Conservation (phyloP, 495 filamentous ascomycete genomes). For the Aspergillus cavernicola region DNA sequence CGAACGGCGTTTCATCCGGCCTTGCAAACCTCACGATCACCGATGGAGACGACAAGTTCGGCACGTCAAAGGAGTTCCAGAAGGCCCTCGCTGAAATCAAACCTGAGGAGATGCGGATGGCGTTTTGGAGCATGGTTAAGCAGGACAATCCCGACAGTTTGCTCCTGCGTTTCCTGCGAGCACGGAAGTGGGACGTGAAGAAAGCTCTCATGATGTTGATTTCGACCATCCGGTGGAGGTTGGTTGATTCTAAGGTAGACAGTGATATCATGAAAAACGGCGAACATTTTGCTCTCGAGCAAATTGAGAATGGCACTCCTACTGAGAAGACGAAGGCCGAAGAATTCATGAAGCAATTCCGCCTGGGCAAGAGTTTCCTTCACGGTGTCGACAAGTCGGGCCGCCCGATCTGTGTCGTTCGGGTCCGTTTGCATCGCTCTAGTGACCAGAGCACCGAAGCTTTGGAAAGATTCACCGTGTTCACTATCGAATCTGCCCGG, state of each 20-base stretch:
- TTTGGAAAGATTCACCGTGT: conserved; percentile 87
- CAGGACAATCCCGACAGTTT: conserved; percentile 89
- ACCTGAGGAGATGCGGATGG: conserved; percentile 72
- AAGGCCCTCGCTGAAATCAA: conserved; percentile 69
- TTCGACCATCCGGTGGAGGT: conserved; percentile 89
- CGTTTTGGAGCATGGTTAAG: conserved; percentile 96
- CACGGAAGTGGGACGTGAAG: conserved; percentile 94
- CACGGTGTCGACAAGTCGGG: conserved; percentile 84
- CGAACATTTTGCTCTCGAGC: conserved; percentile 61
- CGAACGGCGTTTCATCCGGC: conserved; percentile 30
- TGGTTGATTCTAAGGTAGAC: conserved; percentile 77
- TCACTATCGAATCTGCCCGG: conserved; percentile 87
- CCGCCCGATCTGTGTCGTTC: conserved; percentile 82
- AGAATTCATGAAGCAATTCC: conserved; percentile 80
- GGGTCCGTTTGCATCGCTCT: conserved; percentile 74
- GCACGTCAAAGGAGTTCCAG: conserved; percentile 81
- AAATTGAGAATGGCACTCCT: conserved; percentile 52
- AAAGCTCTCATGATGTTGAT: conserved; percentile 92
- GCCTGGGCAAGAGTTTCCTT: conserved; percentile 92
- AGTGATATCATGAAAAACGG: conserved; percentile 79
- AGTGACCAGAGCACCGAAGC: conserved; percentile 77
- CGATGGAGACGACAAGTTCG: conserved; percentile 86
- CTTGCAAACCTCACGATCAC: conserved; percentile 33
- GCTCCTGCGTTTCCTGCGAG: conserved; percentile 83
- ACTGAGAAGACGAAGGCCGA: conserved; percentile 61